Evolutionary conservation across 257 asterid species (phyloP).

Genomic region (Ajuga chamaepitys): DNA sequence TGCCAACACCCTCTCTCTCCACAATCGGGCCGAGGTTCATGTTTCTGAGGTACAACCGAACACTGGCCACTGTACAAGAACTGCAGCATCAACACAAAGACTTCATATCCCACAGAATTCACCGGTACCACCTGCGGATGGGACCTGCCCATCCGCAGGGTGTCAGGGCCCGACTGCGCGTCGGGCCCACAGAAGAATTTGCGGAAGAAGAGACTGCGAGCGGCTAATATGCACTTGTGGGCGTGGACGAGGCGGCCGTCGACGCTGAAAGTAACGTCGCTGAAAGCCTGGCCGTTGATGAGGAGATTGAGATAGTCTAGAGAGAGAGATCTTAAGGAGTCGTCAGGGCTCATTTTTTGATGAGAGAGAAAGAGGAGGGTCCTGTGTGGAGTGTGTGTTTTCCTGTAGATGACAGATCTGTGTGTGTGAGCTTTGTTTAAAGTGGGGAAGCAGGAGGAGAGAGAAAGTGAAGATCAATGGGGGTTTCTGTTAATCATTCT

Average conservation of each 20-base stretch:
- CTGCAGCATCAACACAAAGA: slow-evolving; percentile 74
- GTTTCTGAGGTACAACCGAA: slow-evolving; percentile 81
- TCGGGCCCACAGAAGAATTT: slow-evolving; percentile 84
- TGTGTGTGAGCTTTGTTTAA: too few relatives aligned
- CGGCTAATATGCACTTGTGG: slow-evolving; percentile 80
- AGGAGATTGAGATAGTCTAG: slow-evolving; percentile 84
- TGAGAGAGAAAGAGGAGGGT: background rate
- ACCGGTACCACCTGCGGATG: slow-evolving; percentile 55
- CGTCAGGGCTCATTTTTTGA: slow-evolving; percentile 57
- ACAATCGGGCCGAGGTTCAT: slow-evolving; percentile 75
- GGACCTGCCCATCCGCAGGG: slow-evolving; percentile 28
- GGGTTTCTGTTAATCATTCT: too few relatives aligned
- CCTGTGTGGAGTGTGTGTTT: slow-evolving; percentile 1
- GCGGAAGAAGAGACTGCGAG: slow-evolving; percentile 74
- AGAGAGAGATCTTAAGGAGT: slow-evolving; percentile 78
- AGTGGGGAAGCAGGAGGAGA: slow-evolving; percentile 7
- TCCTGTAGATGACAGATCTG: slow-evolving; percentile 26
- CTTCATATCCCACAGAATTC: slow-evolving; percentile 78
- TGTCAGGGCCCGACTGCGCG: slow-evolving; percentile 34
- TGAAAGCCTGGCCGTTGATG: slow-evolving; percentile 93
- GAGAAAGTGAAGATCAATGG: too few relatives aligned
- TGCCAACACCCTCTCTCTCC: slow-evolving; percentile 88
- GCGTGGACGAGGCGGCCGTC: slow-evolving; percentile 90
- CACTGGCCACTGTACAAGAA: slow-evolving; percentile 81
- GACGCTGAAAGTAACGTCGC: slow-evolving; percentile 86